Evolutionary conservation across 2,329 filamentous ascomycete species (phyloP).

Genomic region (Thermomyces lanuginosus): DNA sequence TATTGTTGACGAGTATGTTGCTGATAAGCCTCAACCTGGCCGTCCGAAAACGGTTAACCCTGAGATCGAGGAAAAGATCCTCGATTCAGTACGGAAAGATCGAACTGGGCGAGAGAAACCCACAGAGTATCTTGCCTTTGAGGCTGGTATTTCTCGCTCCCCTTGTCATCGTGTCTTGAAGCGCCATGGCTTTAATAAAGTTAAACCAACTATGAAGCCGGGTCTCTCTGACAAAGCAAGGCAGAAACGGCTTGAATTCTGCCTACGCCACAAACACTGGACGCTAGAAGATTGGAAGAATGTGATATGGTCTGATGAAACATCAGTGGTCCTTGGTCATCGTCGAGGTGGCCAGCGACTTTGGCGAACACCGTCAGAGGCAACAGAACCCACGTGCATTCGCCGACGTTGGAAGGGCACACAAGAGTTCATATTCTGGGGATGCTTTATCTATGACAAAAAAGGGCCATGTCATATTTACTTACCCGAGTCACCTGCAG

Average conservation of each 20-base stretch:
- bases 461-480: conserved; percentile 14
- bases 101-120: conserved; percentile 6
- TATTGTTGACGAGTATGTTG: conserved; percentile 6
- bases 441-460: conserved; percentile 14
- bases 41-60: conserved; percentile 2
- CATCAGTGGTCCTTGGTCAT: conserved; percentile 7
- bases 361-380: conserved; percentile 5
- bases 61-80: neutral
- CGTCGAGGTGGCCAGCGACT: conserved; percentile 4
- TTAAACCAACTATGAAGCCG: conserved; percentile 8
- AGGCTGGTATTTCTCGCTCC: conserved; percentile 2
- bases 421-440: conserved; percentile 16
- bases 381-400: conserved; percentile 7
- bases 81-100: conserved; percentile 3
- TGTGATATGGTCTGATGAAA: conserved; percentile 12
- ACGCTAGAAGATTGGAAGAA: conserved; percentile 11
- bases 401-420: conserved; percentile 7
- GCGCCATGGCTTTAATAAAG: conserved; percentile 5
- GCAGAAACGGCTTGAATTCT: conserved; percentile 6
- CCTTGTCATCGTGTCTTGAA: too few species aligned
- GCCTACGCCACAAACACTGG: conserved; percentile 8
- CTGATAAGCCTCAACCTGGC: conserved; percentile 2
- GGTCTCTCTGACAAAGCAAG: conserved; percentile 5
- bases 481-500: neutral
- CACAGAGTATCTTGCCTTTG: conserved; percentile 6